phyloP scores from a whole-genome alignment of 768 basidiomycete genomes.

The Russula sp. region DNA sequence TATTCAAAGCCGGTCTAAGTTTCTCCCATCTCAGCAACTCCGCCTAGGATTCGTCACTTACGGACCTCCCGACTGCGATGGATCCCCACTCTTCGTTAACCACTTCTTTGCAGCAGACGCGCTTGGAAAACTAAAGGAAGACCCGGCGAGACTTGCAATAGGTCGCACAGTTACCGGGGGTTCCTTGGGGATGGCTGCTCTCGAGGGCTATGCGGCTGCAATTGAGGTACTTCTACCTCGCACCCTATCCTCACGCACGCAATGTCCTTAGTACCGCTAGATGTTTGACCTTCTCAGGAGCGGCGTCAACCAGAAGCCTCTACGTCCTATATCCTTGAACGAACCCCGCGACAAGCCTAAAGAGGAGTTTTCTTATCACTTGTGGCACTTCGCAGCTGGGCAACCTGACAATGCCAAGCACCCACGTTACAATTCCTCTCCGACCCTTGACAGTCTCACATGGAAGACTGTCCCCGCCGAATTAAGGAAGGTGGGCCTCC shows the following conservation, averaged over 20 bases:
- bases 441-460: constrained; percentile 20
- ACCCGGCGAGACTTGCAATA: constrained; percentile 18
- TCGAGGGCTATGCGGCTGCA: constrained; percentile 24
- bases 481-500: constrained; percentile 18
- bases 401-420: constrained; percentile 20
- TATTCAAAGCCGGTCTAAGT: not conserved
- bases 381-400: constrained; percentile 24
- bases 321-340: constrained; percentile 11
- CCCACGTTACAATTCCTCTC: constrained; percentile 15
- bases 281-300: constrained; percentile 22
- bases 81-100: constrained; percentile 23
- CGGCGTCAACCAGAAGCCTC: constrained; percentile 12
- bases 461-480: constrained; percentile 20
- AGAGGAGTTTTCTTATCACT: constrained; percentile 14
- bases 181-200: constrained; percentile 21
- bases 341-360: constrained; percentile 14
- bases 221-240: constrained; percentile 17
- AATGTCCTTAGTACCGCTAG: constrained; percentile 1
- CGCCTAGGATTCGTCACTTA: constrained; percentile 27
- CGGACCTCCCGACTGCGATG: constrained; percentile 20
- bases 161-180: constrained; percentile 23
- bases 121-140: constrained; percentile 21
- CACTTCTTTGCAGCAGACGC: constrained; percentile 22
- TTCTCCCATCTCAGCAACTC: constrained; percentile 8
- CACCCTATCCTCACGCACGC: not conserved